Evolutionary conservation across 805 yeast species (phyloP).

Genomic region (Debaryomyces hansenii): DNA sequence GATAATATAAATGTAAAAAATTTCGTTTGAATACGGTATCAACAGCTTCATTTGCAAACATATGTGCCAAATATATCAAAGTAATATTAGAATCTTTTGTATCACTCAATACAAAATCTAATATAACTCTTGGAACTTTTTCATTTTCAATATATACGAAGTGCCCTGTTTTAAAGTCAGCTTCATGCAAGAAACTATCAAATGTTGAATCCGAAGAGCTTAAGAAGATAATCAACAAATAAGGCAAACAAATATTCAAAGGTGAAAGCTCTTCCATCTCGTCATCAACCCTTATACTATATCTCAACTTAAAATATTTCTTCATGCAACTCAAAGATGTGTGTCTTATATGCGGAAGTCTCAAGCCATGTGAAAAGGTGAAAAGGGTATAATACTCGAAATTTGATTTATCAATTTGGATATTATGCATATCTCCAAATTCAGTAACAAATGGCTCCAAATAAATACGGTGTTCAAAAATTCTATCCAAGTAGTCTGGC

Average conservation of each 20-base stretch:
- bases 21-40: constrained; percentile 28
- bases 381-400: constrained; percentile 53
- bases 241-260: constrained; percentile 15
- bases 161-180: constrained; percentile 16
- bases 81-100: constrained; percentile 20
- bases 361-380: constrained; percentile 55
- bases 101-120: constrained; percentile 23
- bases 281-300: constrained; percentile 24
- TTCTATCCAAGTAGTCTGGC: constrained; percentile 20
- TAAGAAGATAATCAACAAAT: constrained; percentile 34
- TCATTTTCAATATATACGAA: constrained; percentile 12
- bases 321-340: constrained; percentile 48
- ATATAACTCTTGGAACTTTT: constrained; percentile 26
- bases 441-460: constrained; percentile 43
- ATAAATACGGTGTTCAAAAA: constrained; percentile 30
- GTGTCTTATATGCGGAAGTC: constrained; percentile 54
- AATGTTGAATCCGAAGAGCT: constrained; percentile 25
- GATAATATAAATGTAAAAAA: constrained; percentile 28
- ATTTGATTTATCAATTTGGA: constrained; percentile 42
- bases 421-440: constrained; percentile 43
- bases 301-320: constrained; percentile 43
- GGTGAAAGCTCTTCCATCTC: constrained; percentile 7
- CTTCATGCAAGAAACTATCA: constrained; percentile 19
- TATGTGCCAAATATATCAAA: constrained; percentile 29
- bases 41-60: constrained; percentile 27